Evolutionary conservation across 2,329 filamentous ascomycete species (phyloP).

Genomic region (Ophiocordyceps sinensis): DNA sequence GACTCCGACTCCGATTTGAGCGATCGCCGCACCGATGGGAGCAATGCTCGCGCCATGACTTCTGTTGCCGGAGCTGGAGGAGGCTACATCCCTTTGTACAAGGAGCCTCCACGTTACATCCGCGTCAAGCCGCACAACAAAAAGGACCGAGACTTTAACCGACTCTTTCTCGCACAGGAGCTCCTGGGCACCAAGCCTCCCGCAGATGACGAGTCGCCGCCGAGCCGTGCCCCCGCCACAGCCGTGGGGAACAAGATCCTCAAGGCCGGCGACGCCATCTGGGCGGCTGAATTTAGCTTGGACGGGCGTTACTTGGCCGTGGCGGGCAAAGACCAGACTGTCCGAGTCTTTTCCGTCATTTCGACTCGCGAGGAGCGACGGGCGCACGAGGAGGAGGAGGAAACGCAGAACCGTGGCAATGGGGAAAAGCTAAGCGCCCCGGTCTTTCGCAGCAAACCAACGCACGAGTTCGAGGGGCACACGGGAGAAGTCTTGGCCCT

Average conservation of each 20-base stretch:
- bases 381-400: slow-evolving; percentile 51
- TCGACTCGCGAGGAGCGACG: slow-evolving; percentile 66
- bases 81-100: slow-evolving; percentile 74
- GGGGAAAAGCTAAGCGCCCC: slow-evolving; percentile 67
- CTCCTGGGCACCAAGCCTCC: slow-evolving; percentile 45
- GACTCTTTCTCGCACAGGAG: slow-evolving; percentile 84
- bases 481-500: slow-evolving; percentile 76
- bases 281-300: slow-evolving; percentile 84
- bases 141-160: slow-evolving; percentile 67
- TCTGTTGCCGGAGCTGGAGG: slow-evolving; percentile 52
- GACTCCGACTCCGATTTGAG: slow-evolving; percentile 59
- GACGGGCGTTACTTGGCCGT: slow-evolving; percentile 85
- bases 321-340: slow-evolving; percentile 75
- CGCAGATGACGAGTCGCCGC: slow-evolving; percentile 10
- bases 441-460: slow-evolving; percentile 68
- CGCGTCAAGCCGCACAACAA: slow-evolving; percentile 72
- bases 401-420: slow-evolving; percentile 11
- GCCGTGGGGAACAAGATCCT: slow-evolving; percentile 25
- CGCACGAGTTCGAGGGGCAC: slow-evolving; percentile 72
- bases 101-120: slow-evolving; percentile 83
- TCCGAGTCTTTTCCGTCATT: slow-evolving; percentile 82
- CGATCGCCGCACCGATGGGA: slow-evolving; percentile 57
- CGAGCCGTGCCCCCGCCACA: slow-evolving; percentile 17
- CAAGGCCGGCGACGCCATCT: slow-evolving; percentile 54
- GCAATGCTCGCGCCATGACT: slow-evolving; percentile 70